Conservation (phyloP, 495 filamentous ascomycete species). For the Penicillium alfredii region DNA sequence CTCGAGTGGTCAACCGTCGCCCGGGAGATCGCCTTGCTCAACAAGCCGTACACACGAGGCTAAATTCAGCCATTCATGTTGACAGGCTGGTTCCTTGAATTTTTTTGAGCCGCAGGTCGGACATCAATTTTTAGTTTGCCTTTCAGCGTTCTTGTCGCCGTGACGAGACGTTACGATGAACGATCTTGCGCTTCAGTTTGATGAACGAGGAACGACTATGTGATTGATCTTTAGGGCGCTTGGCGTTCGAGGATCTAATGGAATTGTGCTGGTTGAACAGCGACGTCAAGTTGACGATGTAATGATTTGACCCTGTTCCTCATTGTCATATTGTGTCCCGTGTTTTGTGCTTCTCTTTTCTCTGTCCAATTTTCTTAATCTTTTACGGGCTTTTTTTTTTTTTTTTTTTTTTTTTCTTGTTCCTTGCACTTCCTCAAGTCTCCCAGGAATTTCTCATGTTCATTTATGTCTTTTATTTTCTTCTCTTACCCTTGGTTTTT, state of each 20-base stretch:
- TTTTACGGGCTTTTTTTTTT: conserved; percentile 6
- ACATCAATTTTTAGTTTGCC: background rate
- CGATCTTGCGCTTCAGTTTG: conserved; percentile 16
- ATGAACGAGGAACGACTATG: conserved; percentile 14
- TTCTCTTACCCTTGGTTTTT: background rate
- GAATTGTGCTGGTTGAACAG: conserved; percentile 5
- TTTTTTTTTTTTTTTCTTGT: conserved; percentile 6
- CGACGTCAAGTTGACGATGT: conserved; percentile 7
- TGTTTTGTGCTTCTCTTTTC: too few species aligned
- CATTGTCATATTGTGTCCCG: background rate
- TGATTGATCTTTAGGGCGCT: conserved; percentile 14
- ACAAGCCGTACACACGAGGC: conserved; percentile 72
- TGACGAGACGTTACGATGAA: conserved; percentile 15
- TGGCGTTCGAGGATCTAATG: conserved; percentile 15
- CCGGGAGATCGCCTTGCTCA: conserved; percentile 90
- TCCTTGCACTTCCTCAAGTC: too few species aligned
- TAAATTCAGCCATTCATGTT: conserved; percentile 6
- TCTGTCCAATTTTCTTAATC: background rate
- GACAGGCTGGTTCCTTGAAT: too few species aligned
- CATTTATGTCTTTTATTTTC: conserved; percentile 1
- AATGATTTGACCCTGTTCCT: conserved; percentile 4
- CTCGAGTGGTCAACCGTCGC: conserved; percentile 87
- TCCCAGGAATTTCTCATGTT: too few species aligned
- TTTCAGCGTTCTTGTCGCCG: background rate
- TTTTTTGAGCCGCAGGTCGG: too few species aligned